Evolutionary conservation across 495 filamentous ascomycete species (phyloP), one percentile per base, ranked within the genome.

Genomic region (Penicillium lagena): DNA sequence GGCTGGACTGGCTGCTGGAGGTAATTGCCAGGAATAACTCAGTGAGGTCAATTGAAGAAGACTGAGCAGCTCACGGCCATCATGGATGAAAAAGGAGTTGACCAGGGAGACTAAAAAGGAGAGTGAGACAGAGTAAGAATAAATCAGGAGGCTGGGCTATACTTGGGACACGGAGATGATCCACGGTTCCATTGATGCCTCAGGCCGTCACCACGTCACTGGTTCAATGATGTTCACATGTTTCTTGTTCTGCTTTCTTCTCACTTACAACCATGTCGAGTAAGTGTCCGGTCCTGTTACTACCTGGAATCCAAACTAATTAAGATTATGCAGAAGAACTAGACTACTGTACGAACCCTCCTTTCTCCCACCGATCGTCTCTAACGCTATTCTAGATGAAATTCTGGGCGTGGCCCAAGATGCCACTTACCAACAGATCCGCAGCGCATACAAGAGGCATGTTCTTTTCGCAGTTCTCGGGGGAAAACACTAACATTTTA

Each of bases 361-460:
- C 10, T 11, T 7, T 27, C 12, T 10, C 12, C 27, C 2, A 17
- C 13, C 32, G 30, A 41, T 29, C 28, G 31, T 35, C 34, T 15
- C 49, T 54, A 43, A 51, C 32, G 12, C 12, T 31, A 4, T 13
- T 42, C 12, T 55, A 78, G 74, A 64, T 52, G 85, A 82, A 17
- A 78, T 85, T 51, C 80, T 98, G 30, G 86, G 85, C 37, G 58
- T 98, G 46, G 63, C 83, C 37, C 72, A 83, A 14, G 83, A 76
- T 50, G 90, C 93, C 29, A 83, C 79, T 7, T 79, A 82, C 45
- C 80, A 85, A 59, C 86, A 98, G 58, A 89, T 98, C 59, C 87
- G 94, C 50, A 88, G 83, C 71, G 93, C 90, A 41, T 98, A 97
- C 69, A 98, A 98, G 65, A 82, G 83, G 86, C 90, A 51, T 39